Percentiles rank a stretch among this genome's conserved stretches.
Evolutionary conservation across 805 yeast species (phyloP).

Genomic region (Kazachstania bromeliacearum): DNA sequence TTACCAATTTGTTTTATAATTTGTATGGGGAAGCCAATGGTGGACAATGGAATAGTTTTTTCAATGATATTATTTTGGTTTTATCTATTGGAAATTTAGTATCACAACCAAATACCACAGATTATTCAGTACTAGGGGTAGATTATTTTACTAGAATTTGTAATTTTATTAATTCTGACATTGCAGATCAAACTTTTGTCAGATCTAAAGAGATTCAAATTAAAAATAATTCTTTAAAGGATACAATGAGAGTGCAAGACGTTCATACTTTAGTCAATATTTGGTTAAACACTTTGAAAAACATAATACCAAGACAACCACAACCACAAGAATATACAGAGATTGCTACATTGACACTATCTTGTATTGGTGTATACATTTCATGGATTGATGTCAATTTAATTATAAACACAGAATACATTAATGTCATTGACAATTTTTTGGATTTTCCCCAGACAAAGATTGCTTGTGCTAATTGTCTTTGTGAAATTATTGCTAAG

Average conservation of each 20-base stretch:
- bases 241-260: conserved; percentile 68
- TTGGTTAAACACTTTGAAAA: conserved; percentile 47
- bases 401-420: conserved; percentile 44
- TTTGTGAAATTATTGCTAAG: conserved; percentile 56
- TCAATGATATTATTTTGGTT: conserved; percentile 22
- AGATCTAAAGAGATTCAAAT: conserved; percentile 55
- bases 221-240: conserved; percentile 68
- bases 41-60: conserved; percentile 26
- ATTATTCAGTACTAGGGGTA: conserved; percentile 34
- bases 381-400: conserved; percentile 86
- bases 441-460: conserved; percentile 42
- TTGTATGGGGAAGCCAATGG: conserved; percentile 27
- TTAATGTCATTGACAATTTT: conserved; percentile 49
- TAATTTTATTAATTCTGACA: conserved; percentile 73
- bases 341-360: conserved; percentile 34
- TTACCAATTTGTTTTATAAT: conserved; percentile 25
- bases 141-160: conserved; percentile 73
- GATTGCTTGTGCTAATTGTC: conserved; percentile 43
- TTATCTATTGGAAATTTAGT: conserved; percentile 14
- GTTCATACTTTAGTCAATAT: conserved; percentile 52
- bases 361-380: conserved; percentile 70
- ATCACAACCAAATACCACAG: conserved; percentile 7
- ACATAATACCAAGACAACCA: conserved; percentile 11
- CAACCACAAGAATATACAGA: conserved; percentile 11
- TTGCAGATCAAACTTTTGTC: conserved; percentile 81